phyloP scores from a whole-genome alignment of 805 yeast genomes.

The Candida hispaniensis region DNA sequence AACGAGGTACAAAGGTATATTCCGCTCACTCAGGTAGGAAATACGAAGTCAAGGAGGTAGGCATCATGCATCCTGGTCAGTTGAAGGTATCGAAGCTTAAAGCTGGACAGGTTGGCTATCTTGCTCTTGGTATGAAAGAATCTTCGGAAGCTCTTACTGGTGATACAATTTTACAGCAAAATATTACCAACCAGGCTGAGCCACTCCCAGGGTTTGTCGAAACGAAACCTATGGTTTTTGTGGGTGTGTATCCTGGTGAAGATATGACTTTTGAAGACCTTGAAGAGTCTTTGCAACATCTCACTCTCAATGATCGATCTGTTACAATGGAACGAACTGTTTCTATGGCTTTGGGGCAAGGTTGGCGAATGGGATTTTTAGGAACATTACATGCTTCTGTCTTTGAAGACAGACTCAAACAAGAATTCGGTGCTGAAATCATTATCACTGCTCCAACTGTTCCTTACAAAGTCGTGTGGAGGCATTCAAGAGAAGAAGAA shows the following conservation, averaged over 20 bases:
- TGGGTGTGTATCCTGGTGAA: constrained; percentile 96
- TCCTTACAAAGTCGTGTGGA: constrained; percentile 70
- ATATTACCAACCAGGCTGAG: constrained; percentile 44
- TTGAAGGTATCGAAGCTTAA: constrained; percentile 48
- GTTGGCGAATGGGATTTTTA: constrained; percentile 92
- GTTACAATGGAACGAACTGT: constrained; percentile 84
- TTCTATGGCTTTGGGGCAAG: constrained; percentile 89
- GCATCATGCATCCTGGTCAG: constrained; percentile 90
- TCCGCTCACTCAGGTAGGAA: constrained; percentile 67
- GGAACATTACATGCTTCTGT: constrained; percentile 95
- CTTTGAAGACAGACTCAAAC: constrained; percentile 80
- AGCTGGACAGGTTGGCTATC: constrained; percentile 92
- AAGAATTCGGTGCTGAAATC: constrained; percentile 86
- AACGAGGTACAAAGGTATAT: constrained; percentile 61
- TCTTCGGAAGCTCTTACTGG: constrained; percentile 83
- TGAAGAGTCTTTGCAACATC: constrained; percentile 71
- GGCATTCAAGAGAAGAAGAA: constrained; percentile 21
- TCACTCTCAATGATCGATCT: constrained; percentile 84
- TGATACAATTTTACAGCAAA: constrained; percentile 58
- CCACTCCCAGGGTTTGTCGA: constrained; percentile 93
- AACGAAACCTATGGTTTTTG: constrained; percentile 96
- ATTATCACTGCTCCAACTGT: constrained; percentile 94
- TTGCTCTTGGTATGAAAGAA: constrained; percentile 89
- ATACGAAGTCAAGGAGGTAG: constrained; percentile 86
- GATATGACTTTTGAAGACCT: constrained; percentile 79